Evolutionary conservation across 257 asterid genomes (phyloP), one percentile per base, ranked within the genome.

Genomic region (Verbascum thapsus): DNA sequence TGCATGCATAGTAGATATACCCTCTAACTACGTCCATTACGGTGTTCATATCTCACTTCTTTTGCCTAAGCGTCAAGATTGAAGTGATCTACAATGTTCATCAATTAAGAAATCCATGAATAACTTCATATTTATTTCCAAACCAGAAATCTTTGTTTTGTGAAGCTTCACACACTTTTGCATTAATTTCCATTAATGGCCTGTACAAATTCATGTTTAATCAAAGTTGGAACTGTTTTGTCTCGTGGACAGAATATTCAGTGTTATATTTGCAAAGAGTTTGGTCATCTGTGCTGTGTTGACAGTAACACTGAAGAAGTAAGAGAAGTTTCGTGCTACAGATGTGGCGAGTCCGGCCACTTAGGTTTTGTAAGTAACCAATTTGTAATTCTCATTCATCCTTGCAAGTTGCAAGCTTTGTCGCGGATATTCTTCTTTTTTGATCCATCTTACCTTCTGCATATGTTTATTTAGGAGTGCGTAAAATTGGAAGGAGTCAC

Each of bases 251-350:
- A 83, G 89, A 64, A 43, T 37, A 59, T 75, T 41, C 63, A 62
- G 73, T 83, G 89, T 57, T 77, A 67, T 42, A 37, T 70, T 23
- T 83, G 89, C 72, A 67, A 66, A 47, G 59, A 66, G 39, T 67
- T 67, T 58, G 89, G 86, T 42, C 84, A 83, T 60, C 80, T 77
- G 54, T 80, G 82, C 67, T 83, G 89, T 54, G 58, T 11, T 26
- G 72, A 67, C 6, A 47, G 53, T 52, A 73, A 15, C 62, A 40
- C 22, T n/a, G 69, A 75, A 54, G 70, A 68, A 64, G 53, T 69
- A 34, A 64, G 3, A 22, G 58, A n/a, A 50, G 72, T 70, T 50
- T 80, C 86, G 8, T 83, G 86, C 61, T 83, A 67, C 72, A 49
- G 15, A 7, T 83, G 86, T 59, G 89, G 89, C 75, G 43, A 55